Base-by-base conservation (phyloP, 2,329 filamentous ascomycete genomes). In the Orbilia blumenaviensis region DNA sequence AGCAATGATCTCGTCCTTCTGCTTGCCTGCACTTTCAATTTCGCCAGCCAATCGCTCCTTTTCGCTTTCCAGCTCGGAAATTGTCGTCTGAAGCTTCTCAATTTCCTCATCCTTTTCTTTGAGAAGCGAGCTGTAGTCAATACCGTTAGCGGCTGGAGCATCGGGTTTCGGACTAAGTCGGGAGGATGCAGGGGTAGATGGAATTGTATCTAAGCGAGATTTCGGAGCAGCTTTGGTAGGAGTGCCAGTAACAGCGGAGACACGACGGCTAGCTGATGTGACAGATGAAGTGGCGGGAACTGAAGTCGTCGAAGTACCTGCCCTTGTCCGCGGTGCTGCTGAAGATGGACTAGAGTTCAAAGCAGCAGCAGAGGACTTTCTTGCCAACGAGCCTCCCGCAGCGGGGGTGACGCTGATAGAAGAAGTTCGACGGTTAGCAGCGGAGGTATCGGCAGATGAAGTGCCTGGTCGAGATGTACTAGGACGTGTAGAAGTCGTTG, bases 101-200 rank as follows among this genome's bases (percentile, higher is more conserved):
- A 77, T 77, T 44, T 77, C 73, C 36, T 61, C 60, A 12, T 77
- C 66, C 27, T 77, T 77, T 27, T 77, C 73, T 41, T 67, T 71
- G 14, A 77, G 32, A 41, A 66, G 66, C 16, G 61, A 60, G 2
- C 36, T 34, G 34, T 63, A 41, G 16, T 66, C 61, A 38, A 72
- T 66, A 42, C 73, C 73, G 29, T 72, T 77, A 7, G 73, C 42
- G 23, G 60, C 16, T 50, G 64, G 64, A 41, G 41, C 42, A 3
- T 62, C 54, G 9, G 72, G 36, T 50, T 50, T 62, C 18, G 56
- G 34, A 1, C 32, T 56, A n/a, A 36, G 36, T 21, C 44, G 63
- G 9, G 63, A 64, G 12, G 64, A 52, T 23, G 50, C 32, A 32
- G 62, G 69, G 44, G 69, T 74, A 44, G 64, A 64, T 12, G 66